phyloP scores from a whole-genome alignment of 2,329 filamentous ascomycete genomes.

The Cercospora sesami region DNA sequence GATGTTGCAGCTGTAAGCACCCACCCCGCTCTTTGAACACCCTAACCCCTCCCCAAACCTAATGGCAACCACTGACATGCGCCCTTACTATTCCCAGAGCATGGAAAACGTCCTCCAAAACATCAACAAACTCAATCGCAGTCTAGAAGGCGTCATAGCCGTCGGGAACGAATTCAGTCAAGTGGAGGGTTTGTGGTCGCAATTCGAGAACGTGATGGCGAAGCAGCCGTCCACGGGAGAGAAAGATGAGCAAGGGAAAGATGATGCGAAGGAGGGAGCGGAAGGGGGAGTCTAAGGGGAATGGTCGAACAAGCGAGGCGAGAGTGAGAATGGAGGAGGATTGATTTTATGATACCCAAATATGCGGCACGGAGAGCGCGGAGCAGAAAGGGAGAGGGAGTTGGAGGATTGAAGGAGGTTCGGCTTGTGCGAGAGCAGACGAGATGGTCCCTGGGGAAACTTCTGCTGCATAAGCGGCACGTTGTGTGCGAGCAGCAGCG shows the following conservation, averaged over 20 bases:
- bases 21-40: too few relatives aligned
- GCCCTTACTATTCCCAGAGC: conserved; percentile 44
- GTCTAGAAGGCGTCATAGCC: conserved; percentile 84
- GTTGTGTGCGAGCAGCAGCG: background rate
- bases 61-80: background rate
- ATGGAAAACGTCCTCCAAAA: conserved; percentile 92
- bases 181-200: conserved; percentile 93
- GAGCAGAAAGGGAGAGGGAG: background rate
- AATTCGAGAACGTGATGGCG: conserved; percentile 95
- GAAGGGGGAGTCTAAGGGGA: background rate
- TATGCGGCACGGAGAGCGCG: background rate
- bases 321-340: background rate
- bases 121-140: conserved; percentile 92
- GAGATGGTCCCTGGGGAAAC: background rate
- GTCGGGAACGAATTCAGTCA: conserved; percentile 96
- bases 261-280: conserved; percentile 35
- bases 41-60: background rate
- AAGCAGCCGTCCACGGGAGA: conserved; percentile 59
- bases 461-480: background rate
- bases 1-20: conserved; percentile 68
- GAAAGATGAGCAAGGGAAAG: conserved; percentile 30
- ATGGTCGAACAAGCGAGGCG: background rate
- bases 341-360: background rate
- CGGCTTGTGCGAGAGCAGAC: too few relatives aligned
- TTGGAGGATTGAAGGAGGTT: background rate